These are phyloP conservation scores for Alternaria novae-zelandiae DNA, from an alignment of 2,329 filamentous ascomycete genomes.

Conservation along the genomic window DNA sequence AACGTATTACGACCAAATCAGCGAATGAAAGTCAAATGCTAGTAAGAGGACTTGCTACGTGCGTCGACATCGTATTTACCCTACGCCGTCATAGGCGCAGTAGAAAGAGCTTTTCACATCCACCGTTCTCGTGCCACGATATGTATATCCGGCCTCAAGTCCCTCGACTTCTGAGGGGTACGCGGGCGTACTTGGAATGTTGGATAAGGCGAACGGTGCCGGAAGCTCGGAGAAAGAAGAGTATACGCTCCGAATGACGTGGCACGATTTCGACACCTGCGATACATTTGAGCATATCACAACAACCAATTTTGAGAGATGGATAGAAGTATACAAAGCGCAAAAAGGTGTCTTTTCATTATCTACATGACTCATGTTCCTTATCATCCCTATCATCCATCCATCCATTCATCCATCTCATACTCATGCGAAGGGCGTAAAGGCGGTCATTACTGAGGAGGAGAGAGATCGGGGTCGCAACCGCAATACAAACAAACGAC, in stretches of 20 bases:
- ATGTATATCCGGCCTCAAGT: neutral
- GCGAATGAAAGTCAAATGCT: neutral
- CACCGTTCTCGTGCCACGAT: neutral
- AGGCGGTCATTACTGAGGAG: neutral
- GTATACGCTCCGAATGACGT: neutral
- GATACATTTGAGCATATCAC: neutral
- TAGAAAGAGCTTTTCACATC: neutral
- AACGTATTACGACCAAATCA: neutral
- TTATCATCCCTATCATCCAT: neutral
- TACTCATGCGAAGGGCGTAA: neutral
- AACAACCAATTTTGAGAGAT: neutral
- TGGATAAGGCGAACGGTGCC: neutral
- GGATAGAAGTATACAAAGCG: neutral
- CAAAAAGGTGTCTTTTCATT: slow-evolving; percentile 2
- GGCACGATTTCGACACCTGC: neutral
- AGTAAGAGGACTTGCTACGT: neutral
- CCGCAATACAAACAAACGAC: neutral
- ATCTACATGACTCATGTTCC: slow-evolving; percentile 1
- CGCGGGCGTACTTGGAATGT: neutral
- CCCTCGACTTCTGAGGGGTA: neutral
- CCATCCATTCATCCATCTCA: neutral
- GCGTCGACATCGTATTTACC: rapidly evolving
- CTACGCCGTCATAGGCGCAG: neutral
- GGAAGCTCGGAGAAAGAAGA: neutral
- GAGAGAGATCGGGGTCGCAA: neutral